phyloP scores from a whole-genome alignment of 106 monocot species.

The Phalaenopsis aphrodite region DNA sequence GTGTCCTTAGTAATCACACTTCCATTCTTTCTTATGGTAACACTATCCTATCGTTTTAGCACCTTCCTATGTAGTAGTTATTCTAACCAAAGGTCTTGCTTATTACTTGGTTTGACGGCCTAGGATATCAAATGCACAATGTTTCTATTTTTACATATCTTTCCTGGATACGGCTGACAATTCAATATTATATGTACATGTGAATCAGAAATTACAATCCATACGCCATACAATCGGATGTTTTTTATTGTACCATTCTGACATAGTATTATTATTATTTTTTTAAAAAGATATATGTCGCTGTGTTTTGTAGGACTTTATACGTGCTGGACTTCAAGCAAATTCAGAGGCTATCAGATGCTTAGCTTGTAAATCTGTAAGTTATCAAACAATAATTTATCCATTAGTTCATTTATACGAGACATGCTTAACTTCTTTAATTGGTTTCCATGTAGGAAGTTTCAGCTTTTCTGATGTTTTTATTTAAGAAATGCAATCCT shows the following conservation, averaged over 20 bases:
- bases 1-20: too few species aligned
- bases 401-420: neutral
- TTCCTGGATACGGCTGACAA: neutral
- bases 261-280: neutral
- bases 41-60: too few species aligned
- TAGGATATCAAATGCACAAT: too few species aligned
- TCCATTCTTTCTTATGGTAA: too few species aligned
- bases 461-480: neutral
- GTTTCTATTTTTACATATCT: neutral
- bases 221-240: neutral
- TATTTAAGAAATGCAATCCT: neutral
- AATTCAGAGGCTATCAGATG: conserved; percentile 56
- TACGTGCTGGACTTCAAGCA: conserved; percentile 76
- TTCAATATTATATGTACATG: neutral
- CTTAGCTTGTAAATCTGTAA: conserved; percentile 89
- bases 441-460: neutral
- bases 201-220: neutral
- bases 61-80: too few species aligned
- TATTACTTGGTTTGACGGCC: too few species aligned
- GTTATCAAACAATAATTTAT: conserved; percentile 4
- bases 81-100: too few species aligned
- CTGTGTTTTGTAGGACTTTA: conserved; percentile 38
- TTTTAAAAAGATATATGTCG: neutral
- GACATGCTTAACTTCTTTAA: neutral
- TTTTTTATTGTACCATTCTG: neutral